Base-by-base conservation (phyloP, 257 asterid genomes). In the Thymus quinquecostatus region DNA sequence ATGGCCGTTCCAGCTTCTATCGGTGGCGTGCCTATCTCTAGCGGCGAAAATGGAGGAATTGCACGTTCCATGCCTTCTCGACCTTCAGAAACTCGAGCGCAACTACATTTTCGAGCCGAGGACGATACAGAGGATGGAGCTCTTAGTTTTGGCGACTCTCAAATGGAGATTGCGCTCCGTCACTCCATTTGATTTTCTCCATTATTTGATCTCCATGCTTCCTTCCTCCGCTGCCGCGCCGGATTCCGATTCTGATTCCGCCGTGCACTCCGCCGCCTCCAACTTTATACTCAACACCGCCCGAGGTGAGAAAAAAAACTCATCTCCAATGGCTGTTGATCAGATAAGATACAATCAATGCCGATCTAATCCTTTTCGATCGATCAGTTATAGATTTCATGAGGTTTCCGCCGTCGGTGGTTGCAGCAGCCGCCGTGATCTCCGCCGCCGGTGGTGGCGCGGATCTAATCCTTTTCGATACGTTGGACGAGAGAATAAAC, bases 41-140 rank as follows among this genome's bases (percentile, higher is more conserved):
- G 91, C 94, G 38, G 82, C 94, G 65, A 87, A 85, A 66, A 78
- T 87, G 87, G 89, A 85, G 76, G 94, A 85, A 64, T 14, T 51
- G 27, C 2, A 63, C 60, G 83, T 69, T 30, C 93, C 93, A 0
- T 60, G 55, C 66, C 82, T 85, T 28, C 6, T 83, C 56, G 88
- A 83, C 58, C 65, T 87, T 58, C 93, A 87, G 69, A 49, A 50
- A 63, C 68, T 70, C 13, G 79, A 78, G n/a, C 64, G 80, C 38
- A 21, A 60, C 8, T 40, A 47, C 76, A 43, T 82, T 6, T 85
- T 87, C 47, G 83, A 80, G 40, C 78, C 88, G 2, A 68, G 60
- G 60, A 68, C 83, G 12, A 51, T 87, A 30, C 86, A 76, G 83
- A 82, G 81, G 34, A 87, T 87, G 93, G 93, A 85, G 86, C 77